A percentile compares a stretch with the other conserved stretches of the same genome.
Evolutionary conservation across 2,329 filamentous ascomycete genomes (phyloP).

Genomic region (Aspergillus persii): DNA sequence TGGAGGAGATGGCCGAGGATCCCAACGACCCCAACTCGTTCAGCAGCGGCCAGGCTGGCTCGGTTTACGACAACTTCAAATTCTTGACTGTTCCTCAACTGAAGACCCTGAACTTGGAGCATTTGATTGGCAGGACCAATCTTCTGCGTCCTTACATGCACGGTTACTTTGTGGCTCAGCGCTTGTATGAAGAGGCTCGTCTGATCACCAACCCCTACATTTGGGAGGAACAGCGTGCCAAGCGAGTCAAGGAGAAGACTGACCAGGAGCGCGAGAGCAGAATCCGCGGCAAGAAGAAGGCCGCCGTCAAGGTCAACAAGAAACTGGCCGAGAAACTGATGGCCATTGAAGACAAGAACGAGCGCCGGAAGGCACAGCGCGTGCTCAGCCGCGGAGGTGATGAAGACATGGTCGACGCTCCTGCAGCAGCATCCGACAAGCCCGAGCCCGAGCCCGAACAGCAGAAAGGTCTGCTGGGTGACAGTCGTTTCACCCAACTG

Average conservation of each 20-base stretch:
- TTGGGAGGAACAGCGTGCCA: conserved; percentile 87
- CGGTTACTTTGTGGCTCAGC: conserved; percentile 94
- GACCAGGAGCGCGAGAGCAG: conserved; percentile 94
- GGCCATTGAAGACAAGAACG: conserved; percentile 58
- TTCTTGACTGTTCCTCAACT: conserved; percentile 90
- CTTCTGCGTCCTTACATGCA: conserved; percentile 96
- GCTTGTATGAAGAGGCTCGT: conserved; percentile 90
- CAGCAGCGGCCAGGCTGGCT: conserved; percentile 51
- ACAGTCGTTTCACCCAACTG: conserved; percentile 80
- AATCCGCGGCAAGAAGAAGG: conserved; percentile 92
- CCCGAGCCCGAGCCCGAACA: conserved; percentile 12
- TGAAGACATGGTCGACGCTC: conserved; percentile 38
- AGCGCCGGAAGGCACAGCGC: conserved; percentile 44
- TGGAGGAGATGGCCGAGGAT: conserved; percentile 96
- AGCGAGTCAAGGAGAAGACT: conserved; percentile 90
- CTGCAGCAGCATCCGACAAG: conserved; percentile 14
- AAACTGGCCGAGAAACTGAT: conserved; percentile 62
- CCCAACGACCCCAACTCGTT: conserved; percentile 60
- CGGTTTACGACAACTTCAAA: conserved; percentile 98
- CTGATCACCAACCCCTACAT: conserved; percentile 92
- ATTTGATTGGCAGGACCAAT: conserved; percentile 86
- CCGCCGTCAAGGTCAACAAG: conserved; percentile 81
- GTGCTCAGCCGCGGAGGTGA: conserved; percentile 58
- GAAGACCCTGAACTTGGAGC: conserved; percentile 78
- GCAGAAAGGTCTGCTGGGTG: conserved; percentile 67